Evolutionary conservation across 2,329 filamentous ascomycete genomes (phyloP).

Genomic region (Bipolaris zeicola): DNA sequence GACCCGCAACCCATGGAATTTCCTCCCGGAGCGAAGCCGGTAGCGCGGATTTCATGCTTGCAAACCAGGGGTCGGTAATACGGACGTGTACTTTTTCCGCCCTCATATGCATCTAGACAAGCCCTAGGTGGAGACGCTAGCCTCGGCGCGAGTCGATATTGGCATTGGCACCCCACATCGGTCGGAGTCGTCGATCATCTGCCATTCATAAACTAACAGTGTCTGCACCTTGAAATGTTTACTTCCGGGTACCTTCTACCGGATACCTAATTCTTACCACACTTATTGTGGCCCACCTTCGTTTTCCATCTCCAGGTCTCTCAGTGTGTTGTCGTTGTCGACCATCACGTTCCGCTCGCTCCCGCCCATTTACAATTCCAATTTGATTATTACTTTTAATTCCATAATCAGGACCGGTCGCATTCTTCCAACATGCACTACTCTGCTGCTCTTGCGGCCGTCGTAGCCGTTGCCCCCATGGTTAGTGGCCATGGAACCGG

Average conservation of each 20-base stretch:
- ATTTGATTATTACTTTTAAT: slow-evolving; percentile 23
- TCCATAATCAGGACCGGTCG: slow-evolving; percentile 30
- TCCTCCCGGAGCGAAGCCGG: slow-evolving; percentile 22
- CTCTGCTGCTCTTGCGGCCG: slow-evolving; percentile 38
- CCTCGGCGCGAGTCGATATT: slow-evolving; percentile 25
- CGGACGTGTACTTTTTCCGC: slow-evolving; percentile 21
- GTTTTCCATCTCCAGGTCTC: slow-evolving; percentile 25
- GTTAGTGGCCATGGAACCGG: slow-evolving; percentile 39
- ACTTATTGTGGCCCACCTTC: slow-evolving; percentile 24
- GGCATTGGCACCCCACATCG: slow-evolving; percentile 32
- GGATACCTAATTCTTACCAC: slow-evolving; percentile 25
- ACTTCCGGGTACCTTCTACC: slow-evolving; percentile 13
- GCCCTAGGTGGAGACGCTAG: slow-evolving; percentile 17
- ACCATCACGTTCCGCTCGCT: slow-evolving; percentile 44
- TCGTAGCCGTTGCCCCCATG: slow-evolving; percentile 37
- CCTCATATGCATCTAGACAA: slow-evolving; percentile 18
- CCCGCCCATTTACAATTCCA: slow-evolving; percentile 12
- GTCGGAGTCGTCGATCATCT: slow-evolving; percentile 23
- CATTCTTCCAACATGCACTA: slow-evolving; percentile 38
- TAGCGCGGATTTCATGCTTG: slow-evolving; percentile 20
- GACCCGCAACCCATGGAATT: slow-evolving; percentile 6
- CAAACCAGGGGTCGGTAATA: slow-evolving; percentile 15
- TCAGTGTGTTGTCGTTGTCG: slow-evolving; percentile 35
- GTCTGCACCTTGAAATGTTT: slow-evolving; percentile 11
- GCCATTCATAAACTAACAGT: slow-evolving; percentile 27